phyloP scores from a whole-genome alignment of 1,139 yeast genomes.

The Yamadazyma mexicana region DNA sequence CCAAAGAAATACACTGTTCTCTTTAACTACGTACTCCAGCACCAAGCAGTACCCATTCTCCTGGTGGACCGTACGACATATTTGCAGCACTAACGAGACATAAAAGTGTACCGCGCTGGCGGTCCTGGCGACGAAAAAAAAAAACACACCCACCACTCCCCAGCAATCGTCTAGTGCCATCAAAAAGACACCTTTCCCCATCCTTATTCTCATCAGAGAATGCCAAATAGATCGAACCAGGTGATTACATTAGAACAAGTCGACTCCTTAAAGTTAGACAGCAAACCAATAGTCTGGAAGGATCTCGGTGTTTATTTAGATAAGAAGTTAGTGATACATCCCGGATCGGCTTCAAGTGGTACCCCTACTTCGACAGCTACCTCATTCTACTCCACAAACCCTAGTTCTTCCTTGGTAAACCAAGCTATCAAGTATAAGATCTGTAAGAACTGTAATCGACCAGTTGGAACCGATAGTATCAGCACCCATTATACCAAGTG shows the following conservation, averaged over 20 bases:
- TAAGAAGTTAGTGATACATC: constrained; percentile 33
- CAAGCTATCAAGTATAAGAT: constrained; percentile 55
- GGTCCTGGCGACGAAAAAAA: not conserved
- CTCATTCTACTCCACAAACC: not conserved
- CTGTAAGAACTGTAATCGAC: constrained; percentile 67
- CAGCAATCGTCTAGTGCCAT: not conserved
- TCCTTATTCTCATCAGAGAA: constrained; percentile 8
- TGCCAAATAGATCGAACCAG: constrained; percentile 12
- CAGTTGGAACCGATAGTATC: constrained; percentile 53
- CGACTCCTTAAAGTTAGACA: constrained; percentile 13
- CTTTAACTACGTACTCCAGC: not conserved
- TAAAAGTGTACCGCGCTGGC: not conserved
- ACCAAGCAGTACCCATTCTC: too few relatives aligned
- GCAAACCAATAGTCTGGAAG: constrained; percentile 49
- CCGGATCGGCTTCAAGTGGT: constrained; percentile 16
- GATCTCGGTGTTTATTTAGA: constrained; percentile 63
- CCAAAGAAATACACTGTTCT: too few relatives aligned
- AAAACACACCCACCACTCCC: not conserved
- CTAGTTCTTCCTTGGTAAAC: constrained; percentile 32
- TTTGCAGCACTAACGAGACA: not conserved
- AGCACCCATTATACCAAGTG: constrained; percentile 49
- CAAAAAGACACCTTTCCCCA: not conserved
- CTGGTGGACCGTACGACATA: too few relatives aligned
- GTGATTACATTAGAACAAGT: constrained; percentile 19
- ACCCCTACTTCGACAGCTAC: not conserved